Percentiles rank a stretch among this genome's conserved stretches.
These are phyloP conservation scores for Pseudopithomyces chartarum DNA, from an alignment of 2,329 filamentous ascomycete genomes.

Conservation along the genomic window DNA sequence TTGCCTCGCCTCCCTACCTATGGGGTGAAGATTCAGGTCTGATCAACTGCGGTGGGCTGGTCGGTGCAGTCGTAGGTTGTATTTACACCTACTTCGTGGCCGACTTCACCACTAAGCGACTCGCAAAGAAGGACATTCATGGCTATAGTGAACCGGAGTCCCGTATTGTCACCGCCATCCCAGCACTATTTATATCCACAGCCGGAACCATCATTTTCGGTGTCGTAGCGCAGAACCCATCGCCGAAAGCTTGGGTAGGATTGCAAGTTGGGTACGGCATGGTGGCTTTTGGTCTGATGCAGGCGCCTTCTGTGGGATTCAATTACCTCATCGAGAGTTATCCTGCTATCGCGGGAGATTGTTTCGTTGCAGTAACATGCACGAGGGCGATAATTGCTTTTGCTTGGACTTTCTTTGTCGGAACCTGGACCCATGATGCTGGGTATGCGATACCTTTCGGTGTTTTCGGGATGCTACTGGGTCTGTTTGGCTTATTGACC, in stretches of 20 bases:
- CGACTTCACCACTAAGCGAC: conserved; percentile 44
- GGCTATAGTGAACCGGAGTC: conserved; percentile 49
- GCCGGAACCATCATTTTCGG: conserved; percentile 47
- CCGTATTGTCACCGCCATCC: conserved; percentile 46
- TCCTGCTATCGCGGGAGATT: conserved; percentile 53
- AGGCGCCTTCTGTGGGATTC: conserved; percentile 50
- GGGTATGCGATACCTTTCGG: conserved; percentile 58
- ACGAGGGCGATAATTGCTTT: conserved; percentile 57
- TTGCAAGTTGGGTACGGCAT: conserved; percentile 48
- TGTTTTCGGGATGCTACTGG: conserved; percentile 59
- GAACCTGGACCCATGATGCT: conserved; percentile 51
- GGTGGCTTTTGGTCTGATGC: conserved; percentile 48
- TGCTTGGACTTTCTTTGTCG: conserved; percentile 60
- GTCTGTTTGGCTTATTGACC: conserved; percentile 49
- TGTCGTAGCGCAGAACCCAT: conserved; percentile 46
- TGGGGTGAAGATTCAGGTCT: conserved; percentile 48
- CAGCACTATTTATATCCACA: conserved; percentile 44
- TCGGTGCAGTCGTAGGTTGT: conserved; percentile 45
- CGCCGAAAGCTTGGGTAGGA: conserved; percentile 45
- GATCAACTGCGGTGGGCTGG: conserved; percentile 45
- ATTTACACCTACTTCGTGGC: conserved; percentile 44
- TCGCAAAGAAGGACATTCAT: conserved; percentile 41
- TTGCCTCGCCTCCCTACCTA: conserved; percentile 47
- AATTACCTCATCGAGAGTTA: conserved; percentile 59
- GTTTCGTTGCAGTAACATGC: conserved; percentile 59